A percentile compares a stretch with the other conserved stretches of the same genome.
Conservation (phyloP, 2,329 filamentous ascomycete genomes). For the Ilyonectria robusta region DNA sequence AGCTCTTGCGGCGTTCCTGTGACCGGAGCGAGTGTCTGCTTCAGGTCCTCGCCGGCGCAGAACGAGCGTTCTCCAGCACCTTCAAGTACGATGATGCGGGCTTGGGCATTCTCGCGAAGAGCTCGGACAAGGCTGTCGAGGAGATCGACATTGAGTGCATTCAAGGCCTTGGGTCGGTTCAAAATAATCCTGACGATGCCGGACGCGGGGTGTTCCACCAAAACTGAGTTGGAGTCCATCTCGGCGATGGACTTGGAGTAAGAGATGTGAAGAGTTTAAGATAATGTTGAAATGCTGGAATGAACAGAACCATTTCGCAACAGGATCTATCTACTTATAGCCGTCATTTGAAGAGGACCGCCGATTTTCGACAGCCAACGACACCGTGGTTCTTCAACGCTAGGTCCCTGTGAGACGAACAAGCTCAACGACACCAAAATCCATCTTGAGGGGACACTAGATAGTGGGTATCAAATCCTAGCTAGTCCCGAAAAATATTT, state of each 20-base stretch:
- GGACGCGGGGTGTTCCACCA: background rate
- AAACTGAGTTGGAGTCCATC: constrained; percentile 4
- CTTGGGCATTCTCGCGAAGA: constrained; percentile 5
- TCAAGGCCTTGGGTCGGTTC: constrained; percentile 21
- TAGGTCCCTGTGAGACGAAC: background rate
- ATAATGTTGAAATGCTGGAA: background rate
- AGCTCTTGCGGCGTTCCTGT: constrained; percentile 5
- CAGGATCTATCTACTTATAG: background rate
- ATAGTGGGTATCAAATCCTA: background rate
- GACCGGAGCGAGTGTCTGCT: constrained; percentile 13
- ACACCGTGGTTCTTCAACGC: background rate
- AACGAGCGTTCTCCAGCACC: constrained; percentile 19
- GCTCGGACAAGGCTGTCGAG: constrained; percentile 5
- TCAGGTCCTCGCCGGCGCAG: constrained; percentile 15
- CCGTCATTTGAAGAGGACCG: background rate
- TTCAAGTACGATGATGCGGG: constrained; percentile 13
- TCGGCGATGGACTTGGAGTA: background rate
- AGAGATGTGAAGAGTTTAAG: background rate
- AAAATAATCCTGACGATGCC: constrained; percentile 22
- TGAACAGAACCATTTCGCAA: background rate
- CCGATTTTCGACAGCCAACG: background rate
- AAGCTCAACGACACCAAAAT: background rate
- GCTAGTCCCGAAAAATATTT: background rate
- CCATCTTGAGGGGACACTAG: background rate
- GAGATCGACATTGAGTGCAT: constrained; percentile 19